phyloP scores from a whole-genome alignment of 495 filamentous ascomycete species.

The Daldinia childiae region DNA sequence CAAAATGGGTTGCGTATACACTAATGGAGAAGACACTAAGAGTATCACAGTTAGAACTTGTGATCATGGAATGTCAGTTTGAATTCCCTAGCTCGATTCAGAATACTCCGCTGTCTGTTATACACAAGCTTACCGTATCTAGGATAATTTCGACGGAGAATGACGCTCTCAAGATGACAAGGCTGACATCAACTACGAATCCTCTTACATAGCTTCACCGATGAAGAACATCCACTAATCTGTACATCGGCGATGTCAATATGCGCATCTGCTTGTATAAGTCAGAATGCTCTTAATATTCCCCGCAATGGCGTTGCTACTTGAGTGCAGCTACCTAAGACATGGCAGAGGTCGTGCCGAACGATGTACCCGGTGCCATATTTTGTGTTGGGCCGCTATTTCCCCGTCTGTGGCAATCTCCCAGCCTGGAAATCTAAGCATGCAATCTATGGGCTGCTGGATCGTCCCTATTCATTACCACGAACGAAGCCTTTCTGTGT shows the following conservation, averaged over 20 bases:
- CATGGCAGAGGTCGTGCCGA: slow-evolving; percentile 31
- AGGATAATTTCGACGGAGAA: neutral
- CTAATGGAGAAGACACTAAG: neutral
- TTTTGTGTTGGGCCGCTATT: slow-evolving; percentile 21
- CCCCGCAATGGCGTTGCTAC: slow-evolving; percentile 28
- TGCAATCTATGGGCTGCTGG: neutral
- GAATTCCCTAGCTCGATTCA: neutral
- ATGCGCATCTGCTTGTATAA: neutral
- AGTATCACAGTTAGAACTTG: neutral
- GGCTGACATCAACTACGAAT: neutral
- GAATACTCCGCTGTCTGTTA: neutral
- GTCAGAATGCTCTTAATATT: slow-evolving; percentile 10
- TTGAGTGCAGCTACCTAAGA: slow-evolving; percentile 20
- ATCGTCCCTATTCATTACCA: neutral
- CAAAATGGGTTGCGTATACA: neutral
- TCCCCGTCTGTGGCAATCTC: slow-evolving; percentile 3
- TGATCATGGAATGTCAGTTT: neutral
- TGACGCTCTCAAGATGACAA: neutral
- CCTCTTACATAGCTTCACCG: neutral
- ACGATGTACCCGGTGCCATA: slow-evolving; percentile 21
- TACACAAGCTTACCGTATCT: slow-evolving; percentile 2
- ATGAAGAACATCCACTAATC: neutral
- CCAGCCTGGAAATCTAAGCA: neutral
- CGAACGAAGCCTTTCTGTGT: slow-evolving; percentile 20
- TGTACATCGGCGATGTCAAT: neutral